These are phyloP conservation scores for Elsinoe batatas DNA, from an alignment of 2,329 filamentous ascomycete species.

Conservation along the genomic window DNA sequence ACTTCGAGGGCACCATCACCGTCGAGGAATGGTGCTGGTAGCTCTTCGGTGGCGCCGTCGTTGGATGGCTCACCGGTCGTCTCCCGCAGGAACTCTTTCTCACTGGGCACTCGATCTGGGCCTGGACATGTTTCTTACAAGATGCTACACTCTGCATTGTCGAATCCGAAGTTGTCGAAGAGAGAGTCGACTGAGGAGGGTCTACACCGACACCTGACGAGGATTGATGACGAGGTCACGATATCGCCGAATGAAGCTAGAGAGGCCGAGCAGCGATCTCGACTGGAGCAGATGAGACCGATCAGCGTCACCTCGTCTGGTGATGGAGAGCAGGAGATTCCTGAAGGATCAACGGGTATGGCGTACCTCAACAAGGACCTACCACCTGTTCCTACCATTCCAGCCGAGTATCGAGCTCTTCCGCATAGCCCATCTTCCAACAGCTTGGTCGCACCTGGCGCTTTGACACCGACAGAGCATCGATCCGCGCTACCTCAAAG, in stretches of 20 bases:
- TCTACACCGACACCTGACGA: slow-evolving; percentile 15
- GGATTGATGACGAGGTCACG: slow-evolving; percentile 24
- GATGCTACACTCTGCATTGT: slow-evolving; percentile 18
- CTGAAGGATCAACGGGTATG: neutral
- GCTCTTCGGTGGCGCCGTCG: neutral
- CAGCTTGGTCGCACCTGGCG: slow-evolving; percentile 30
- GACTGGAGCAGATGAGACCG: slow-evolving; percentile 5
- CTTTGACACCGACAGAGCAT: neutral
- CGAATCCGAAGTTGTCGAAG: neutral
- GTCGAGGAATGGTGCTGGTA: slow-evolving; percentile 15
- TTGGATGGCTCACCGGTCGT: slow-evolving; percentile 11
- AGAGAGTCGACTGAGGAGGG: neutral
- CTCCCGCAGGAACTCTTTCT: slow-evolving; percentile 17
- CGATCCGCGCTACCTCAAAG: neutral
- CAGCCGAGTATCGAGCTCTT: neutral
- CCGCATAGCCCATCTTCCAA: slow-evolving; percentile 24
- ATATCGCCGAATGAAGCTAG: slow-evolving; percentile 25
- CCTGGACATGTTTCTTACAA: slow-evolving; percentile 26
- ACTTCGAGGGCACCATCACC: slow-evolving; percentile 26
- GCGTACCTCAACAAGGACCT: slow-evolving; percentile 2
- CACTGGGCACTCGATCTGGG: slow-evolving; percentile 32
- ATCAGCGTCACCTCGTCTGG: neutral
- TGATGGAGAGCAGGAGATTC: neutral
- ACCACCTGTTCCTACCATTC: neutral
- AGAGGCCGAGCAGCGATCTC: slow-evolving; percentile 20